Evolutionary conservation across 164 flowering plant genomes (phyloP).

Genomic region (Platanus orientalis): DNA sequence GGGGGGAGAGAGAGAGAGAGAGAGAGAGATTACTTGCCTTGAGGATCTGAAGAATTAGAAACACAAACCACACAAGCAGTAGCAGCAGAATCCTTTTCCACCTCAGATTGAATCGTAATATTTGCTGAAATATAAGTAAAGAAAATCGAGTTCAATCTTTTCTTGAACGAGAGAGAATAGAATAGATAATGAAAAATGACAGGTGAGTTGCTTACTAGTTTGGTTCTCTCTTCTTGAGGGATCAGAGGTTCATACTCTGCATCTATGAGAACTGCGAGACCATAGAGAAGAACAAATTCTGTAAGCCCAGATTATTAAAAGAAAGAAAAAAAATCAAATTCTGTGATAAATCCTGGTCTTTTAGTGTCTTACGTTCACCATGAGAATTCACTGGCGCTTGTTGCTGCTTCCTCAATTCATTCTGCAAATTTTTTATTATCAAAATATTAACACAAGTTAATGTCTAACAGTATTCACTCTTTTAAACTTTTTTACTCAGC

Average conservation of each 20-base stretch:
- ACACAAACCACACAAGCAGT: constrained; percentile 55
- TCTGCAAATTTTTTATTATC: constrained; percentile 40
- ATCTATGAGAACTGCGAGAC: constrained; percentile 65
- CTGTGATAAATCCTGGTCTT: background rate
- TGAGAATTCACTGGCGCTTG: constrained; percentile 7
- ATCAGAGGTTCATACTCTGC: constrained; percentile 61
- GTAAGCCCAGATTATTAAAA: background rate
- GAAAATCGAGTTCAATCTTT: background rate
- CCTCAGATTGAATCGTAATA: constrained; percentile 50
- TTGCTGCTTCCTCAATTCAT: constrained; percentile 33
- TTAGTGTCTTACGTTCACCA: constrained; percentile 11
- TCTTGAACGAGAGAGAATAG: background rate
- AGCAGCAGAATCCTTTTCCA: constrained; percentile 58
- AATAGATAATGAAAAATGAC: no score
- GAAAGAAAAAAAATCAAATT: background rate
- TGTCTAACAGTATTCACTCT: no score
- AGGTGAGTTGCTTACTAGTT: constrained; percentile 41
- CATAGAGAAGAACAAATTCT: background rate
- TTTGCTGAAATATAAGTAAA: constrained; percentile 44
- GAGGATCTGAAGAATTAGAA: constrained; percentile 61
- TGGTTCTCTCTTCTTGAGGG: constrained; percentile 55
- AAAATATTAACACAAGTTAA: background rate
- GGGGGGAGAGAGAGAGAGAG: no score
- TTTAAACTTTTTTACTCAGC: no score
- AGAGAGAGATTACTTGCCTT: no score